Percentiles rank a stretch among this genome's conserved stretches.
Evolutionary conservation across 225 moss, liverwort and hornwort species (phyloP).

Genomic region (Bryum argenteum): DNA sequence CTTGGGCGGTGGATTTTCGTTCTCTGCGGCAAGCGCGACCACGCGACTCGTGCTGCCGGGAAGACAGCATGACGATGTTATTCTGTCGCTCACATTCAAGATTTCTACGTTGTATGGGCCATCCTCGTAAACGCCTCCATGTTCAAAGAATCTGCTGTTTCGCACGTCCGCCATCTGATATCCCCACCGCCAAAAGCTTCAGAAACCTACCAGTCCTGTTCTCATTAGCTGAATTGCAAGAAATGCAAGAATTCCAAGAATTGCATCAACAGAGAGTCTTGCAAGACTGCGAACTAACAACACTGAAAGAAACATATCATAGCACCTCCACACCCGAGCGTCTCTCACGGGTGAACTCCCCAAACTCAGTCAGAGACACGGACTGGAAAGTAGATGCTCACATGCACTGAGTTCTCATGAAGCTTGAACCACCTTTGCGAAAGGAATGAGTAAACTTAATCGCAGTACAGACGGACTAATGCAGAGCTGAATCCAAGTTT

Average conservation of each 20-base stretch:
- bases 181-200: not conserved
- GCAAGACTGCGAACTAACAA: not conserved
- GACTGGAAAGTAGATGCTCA: not conserved
- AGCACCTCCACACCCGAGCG: not conserved
- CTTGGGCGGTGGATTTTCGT: conserved; percentile 46
- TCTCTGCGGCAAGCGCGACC: not conserved
- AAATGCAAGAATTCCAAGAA: not conserved
- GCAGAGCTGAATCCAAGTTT: too few species aligned
- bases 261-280: not conserved
- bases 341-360: not conserved
- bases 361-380: not conserved
- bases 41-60: conserved; percentile 32
- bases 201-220: conserved; percentile 2
- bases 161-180: conserved; percentile 52
- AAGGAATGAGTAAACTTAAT: not conserved
- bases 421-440: not conserved
- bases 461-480: not conserved
- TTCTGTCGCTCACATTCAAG: conserved; percentile 40
- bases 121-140: conserved; percentile 71
- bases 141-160: conserved; percentile 30
- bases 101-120: conserved; percentile 66
- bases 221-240: not conserved
- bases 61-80: conserved; percentile 32
- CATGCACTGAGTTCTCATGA: not conserved
- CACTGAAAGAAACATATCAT: not conserved